phyloP scores from a whole-genome alignment of 192 early-diverging fungal species.

The Coemansia sp. region DNA sequence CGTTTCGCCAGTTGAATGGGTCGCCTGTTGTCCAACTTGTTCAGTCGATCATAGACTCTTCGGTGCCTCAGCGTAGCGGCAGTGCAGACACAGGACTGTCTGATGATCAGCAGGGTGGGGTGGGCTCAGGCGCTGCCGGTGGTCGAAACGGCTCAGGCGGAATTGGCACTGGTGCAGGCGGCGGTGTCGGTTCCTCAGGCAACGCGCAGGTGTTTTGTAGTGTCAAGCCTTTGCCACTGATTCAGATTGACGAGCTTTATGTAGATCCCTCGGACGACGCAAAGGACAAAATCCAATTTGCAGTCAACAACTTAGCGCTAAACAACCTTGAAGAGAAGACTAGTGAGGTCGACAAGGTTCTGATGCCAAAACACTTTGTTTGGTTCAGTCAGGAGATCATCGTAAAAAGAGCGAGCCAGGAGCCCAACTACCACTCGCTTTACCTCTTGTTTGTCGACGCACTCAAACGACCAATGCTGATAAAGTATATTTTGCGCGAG shows the following conservation, averaged over 20 bases:
- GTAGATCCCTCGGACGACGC: conserved; percentile 52
- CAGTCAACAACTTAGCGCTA: conserved; percentile 91
- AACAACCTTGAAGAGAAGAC: conserved; percentile 86
- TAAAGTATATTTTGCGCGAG: conserved; percentile 81
- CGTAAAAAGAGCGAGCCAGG: conserved; percentile 92
- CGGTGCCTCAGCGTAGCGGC: conserved; percentile 23
- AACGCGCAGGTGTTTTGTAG: conserved; percentile 24
- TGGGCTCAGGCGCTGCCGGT: conserved; percentile 27
- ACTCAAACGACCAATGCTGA: conserved; percentile 66
- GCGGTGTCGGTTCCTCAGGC: not conserved
- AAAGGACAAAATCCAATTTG: conserved; percentile 95
- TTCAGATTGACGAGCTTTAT: conserved; percentile 28
- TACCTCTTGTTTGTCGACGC: conserved; percentile 85
- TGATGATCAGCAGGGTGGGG: conserved; percentile 9
- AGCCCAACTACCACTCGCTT: conserved; percentile 94
- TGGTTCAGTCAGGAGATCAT: conserved; percentile 98
- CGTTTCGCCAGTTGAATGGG: conserved; percentile 66
- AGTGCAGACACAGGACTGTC: conserved; percentile 25
- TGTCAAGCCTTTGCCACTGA: conserved; percentile 38
- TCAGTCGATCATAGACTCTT: conserved; percentile 29
- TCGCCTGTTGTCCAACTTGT: conserved; percentile 44
- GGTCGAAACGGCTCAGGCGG: conserved; percentile 28
- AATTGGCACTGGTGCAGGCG: not conserved
- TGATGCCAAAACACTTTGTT: conserved; percentile 72
- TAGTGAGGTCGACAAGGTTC: conserved; percentile 57